Base-by-base conservation (phyloP, 2,329 filamentous ascomycete genomes). In the Zymoseptoria crescenta region DNA sequence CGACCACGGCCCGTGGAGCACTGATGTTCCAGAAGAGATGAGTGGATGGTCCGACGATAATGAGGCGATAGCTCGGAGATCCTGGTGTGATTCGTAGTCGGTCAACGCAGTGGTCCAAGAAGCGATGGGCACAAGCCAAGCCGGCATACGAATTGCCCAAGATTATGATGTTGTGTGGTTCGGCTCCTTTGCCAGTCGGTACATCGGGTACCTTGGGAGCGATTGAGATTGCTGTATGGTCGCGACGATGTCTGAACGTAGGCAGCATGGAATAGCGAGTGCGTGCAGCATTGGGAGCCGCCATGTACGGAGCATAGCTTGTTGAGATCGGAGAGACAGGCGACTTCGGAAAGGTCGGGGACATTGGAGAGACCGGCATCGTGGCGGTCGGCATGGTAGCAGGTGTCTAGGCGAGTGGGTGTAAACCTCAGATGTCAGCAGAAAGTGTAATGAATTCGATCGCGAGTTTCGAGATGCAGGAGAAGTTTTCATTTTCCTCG, bases 21-120 rank as follows among this genome's bases (percentile, higher is more conserved):
- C 60, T 72, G 27, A 74, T 71, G 60, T 74, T 74, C 73, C 70
- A 74, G 64, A 73, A 74, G 41, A 75, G 59, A 66, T 73, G 67
- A 54, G 71, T 69, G 0, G 72, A 70, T 3, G 74, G 65, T 10
- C 67, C 69, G 56, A 75, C 60, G 30, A 76, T 58, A 29, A 75
- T 62, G 9, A 76, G 62, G 28, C 72, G 68, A 61, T 75, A 74
- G 29, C 56, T 64, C 2, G 65, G 65, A 8, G 64, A 63, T 2
- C 58, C 60, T 3, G 62, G 54, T 8, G 66, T 69, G 3, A 59
- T 69, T 45, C 67, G 61, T 1, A 76, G 65, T 1, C 60, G 55
- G 9, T 68, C 65, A 19, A 74, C 54, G 9, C 67, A 68, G 56
- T 71, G 64, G 60, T 72, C 70, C 48, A 75, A 65, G 52, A 74